Evolutionary conservation across 2,329 filamentous ascomycete species (phyloP).

Genomic region (Hypoxylon sp.): DNA sequence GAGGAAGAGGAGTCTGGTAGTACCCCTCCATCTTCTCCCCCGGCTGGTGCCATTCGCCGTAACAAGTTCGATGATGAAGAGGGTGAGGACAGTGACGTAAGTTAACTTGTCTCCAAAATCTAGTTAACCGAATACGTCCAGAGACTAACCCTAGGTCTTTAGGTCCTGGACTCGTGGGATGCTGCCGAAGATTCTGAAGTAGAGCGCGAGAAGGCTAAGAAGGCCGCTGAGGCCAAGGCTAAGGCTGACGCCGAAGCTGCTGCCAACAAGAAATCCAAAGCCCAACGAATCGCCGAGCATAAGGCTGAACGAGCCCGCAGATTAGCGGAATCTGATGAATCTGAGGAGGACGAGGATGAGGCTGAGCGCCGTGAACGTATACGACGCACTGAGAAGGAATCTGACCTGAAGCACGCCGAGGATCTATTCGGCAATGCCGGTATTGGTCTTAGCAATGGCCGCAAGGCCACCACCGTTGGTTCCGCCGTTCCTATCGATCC

Average conservation of each 20-base stretch:
- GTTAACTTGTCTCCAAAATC: constrained; percentile 45
- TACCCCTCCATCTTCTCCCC: constrained; percentile 54
- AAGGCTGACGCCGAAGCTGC: constrained; percentile 90
- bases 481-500: constrained; percentile 76
- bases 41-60: constrained; percentile 57
- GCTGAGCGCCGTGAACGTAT: constrained; percentile 79
- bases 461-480: constrained; percentile 74
- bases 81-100: constrained; percentile 81
- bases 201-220: constrained; percentile 94
- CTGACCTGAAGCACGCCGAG: constrained; percentile 88
- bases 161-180: constrained; percentile 98
- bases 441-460: constrained; percentile 69
- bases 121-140: constrained; percentile 23
- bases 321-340: constrained; percentile 65
- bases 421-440: constrained; percentile 85
- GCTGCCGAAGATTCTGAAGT: constrained; percentile 96
- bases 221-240: constrained; percentile 85
- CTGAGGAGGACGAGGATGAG: constrained; percentile 77
- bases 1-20: constrained; percentile 55
- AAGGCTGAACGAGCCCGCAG: constrained; percentile 69
- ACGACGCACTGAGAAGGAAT: constrained; percentile 83
- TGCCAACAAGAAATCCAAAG: constrained; percentile 90
- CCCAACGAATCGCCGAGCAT: constrained; percentile 85
- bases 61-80: constrained; percentile 93
- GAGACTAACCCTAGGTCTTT: constrained; percentile 23